These are phyloP conservation scores for Lactarius hengduanensis DNA, from an alignment of 768 basidiomycete species.

Conservation along the genomic window DNA sequence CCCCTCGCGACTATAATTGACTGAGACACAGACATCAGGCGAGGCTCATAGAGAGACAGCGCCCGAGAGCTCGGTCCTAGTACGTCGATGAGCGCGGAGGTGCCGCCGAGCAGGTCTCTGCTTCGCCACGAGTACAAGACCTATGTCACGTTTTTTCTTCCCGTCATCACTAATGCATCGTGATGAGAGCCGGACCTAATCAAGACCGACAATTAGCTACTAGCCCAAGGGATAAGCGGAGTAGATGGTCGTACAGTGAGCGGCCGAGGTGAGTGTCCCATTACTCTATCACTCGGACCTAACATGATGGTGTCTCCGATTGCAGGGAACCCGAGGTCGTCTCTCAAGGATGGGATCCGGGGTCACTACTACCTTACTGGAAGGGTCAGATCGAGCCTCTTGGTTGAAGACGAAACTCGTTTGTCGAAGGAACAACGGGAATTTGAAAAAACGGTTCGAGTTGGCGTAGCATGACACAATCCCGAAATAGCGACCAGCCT, in stretches of 20 bases:
- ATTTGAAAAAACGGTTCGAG: no score
- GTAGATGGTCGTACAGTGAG: constrained; percentile 2
- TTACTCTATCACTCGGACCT: neutral
- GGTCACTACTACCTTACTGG: no score
- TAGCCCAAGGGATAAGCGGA: neutral
- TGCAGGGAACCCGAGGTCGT: neutral
- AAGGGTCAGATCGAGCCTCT: no score
- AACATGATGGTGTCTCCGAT: neutral
- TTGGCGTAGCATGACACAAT: neutral
- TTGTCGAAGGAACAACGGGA: no score
- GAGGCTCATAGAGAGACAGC: neutral
- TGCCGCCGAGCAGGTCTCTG: neutral
- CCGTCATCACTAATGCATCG: neutral
- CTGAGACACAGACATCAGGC: no score
- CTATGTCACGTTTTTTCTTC: no score
- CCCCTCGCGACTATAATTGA: no score
- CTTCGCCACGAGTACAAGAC: neutral
- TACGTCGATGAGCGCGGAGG: neutral
- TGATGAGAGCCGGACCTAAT: neutral
- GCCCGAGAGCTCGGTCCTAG: neutral
- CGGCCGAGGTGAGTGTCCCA: constrained; percentile 12
- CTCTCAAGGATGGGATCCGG: no score
- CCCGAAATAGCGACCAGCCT: neutral
- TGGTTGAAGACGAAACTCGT: no score
- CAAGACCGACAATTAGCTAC: neutral